Conservation (phyloP, 108 stramenopile species). For the Pseudonitzschia delicatissima region DNA sequence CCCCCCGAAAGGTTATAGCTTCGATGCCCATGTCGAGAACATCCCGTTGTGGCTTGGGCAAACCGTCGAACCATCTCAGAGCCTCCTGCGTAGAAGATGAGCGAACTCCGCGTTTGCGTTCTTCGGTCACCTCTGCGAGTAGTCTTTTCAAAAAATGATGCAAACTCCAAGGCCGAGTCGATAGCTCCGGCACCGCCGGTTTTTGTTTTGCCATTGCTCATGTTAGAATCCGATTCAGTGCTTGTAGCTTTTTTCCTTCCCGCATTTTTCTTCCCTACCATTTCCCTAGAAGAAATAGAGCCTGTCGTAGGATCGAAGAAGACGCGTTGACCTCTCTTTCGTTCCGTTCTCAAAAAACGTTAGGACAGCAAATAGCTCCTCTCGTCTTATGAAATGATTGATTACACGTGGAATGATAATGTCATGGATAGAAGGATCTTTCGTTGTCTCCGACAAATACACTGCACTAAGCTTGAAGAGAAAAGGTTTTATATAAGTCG, state of each 20-base stretch:
- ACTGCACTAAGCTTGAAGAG: no score
- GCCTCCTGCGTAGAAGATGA: constrained; percentile 15
- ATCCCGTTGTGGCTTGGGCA: constrained; percentile 36
- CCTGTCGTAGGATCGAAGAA: background rate
- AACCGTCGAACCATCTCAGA: constrained; percentile 40
- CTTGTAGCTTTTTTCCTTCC: constrained; percentile 5
- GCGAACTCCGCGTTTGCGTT: background rate
- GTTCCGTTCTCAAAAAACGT: no score
- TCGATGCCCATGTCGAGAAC: constrained; percentile 55
- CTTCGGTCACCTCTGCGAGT: constrained; percentile 1
- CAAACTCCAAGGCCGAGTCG: constrained; percentile 1
- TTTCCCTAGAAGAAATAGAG: background rate
- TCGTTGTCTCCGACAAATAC: background rate
- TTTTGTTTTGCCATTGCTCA: background rate
- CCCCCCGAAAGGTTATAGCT: constrained; percentile 62
- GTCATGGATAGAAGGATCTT: background rate
- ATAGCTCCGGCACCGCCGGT: background rate
- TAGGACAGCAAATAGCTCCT: no score
- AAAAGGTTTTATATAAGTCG: no score
- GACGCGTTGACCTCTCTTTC: background rate
- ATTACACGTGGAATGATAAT: background rate
- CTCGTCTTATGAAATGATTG: background rate
- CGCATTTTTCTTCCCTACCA: constrained; percentile 13
- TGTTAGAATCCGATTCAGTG: background rate
- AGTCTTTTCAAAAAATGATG: constrained; percentile 1